A percentile compares a stretch with the other conserved stretches of the same genome.
phyloP scores from a whole-genome alignment of 2,329 filamentous ascomycete species.

The Graphilbum fragrans region DNA sequence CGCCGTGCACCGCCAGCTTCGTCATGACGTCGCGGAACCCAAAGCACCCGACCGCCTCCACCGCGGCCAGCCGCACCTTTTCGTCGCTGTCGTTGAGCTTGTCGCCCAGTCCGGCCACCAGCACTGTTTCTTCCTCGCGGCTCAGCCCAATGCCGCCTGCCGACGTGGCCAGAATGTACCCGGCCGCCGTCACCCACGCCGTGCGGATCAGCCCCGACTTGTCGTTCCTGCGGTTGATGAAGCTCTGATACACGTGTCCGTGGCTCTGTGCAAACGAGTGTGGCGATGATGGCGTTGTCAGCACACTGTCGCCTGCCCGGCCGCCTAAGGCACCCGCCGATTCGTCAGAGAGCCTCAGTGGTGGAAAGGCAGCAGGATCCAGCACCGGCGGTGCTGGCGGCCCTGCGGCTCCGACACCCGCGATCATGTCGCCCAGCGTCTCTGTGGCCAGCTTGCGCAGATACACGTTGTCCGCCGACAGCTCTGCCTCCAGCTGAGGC shows the following conservation, averaged over 20 bases:
- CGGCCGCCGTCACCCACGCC: slow-evolving; percentile 74
- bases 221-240: slow-evolving; percentile 75
- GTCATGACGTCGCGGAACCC: slow-evolving; percentile 68
- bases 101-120: slow-evolving; percentile 64
- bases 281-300: slow-evolving; percentile 74
- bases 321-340: slow-evolving; percentile 19
- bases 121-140: slow-evolving; percentile 63
- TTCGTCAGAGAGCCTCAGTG: slow-evolving; percentile 52
- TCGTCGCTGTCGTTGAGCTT: slow-evolving; percentile 85
- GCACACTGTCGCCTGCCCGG: slow-evolving; percentile 42
- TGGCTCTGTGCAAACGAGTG: slow-evolving; percentile 84
- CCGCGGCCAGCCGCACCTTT: slow-evolving; percentile 78
- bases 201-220: slow-evolving; percentile 73
- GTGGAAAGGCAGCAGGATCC: slow-evolving; percentile 79
- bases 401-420: slow-evolving; percentile 84
- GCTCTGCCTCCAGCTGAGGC: slow-evolving; percentile 82
- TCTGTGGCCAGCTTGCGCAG: slow-evolving; percentile 82
- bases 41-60: slow-evolving; percentile 72
- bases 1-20: slow-evolving; percentile 67
- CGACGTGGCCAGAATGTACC: slow-evolving; percentile 80
- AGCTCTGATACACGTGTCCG: slow-evolving; percentile 65
- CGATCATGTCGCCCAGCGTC: slow-evolving; percentile 87
- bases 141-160: slow-evolving; percentile 83
- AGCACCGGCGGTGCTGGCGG: slow-evolving; percentile 60
- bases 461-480: slow-evolving; percentile 80